Evolutionary conservation across 2,329 filamentous ascomycete species (phyloP).

Genomic region (Aspergillus phoenicis): DNA sequence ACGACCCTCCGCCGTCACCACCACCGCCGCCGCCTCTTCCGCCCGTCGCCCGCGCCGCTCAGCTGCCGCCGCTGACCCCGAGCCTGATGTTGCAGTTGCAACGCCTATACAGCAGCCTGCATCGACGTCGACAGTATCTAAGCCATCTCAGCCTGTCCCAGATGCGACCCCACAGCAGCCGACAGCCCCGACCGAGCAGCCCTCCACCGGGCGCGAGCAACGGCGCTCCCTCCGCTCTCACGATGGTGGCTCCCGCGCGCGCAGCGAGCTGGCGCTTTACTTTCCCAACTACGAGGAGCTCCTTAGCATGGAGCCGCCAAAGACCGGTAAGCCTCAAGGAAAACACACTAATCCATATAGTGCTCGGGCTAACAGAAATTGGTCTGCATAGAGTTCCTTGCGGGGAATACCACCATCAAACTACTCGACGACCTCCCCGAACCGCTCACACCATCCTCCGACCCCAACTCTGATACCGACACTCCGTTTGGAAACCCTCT

Average conservation of each 20-base stretch:
- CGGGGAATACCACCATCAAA: conserved; percentile 71
- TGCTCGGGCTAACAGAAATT: not conserved
- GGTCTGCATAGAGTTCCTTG: conserved; percentile 64
- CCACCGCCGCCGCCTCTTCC: conserved; percentile 13
- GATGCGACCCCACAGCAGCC: not conserved
- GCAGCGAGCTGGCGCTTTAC: conserved; percentile 87
- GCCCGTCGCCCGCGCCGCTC: conserved; percentile 15
- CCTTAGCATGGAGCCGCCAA: conserved; percentile 79
- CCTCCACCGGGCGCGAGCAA: conserved; percentile 43
- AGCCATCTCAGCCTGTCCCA: not conserved
- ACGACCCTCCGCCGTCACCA: conserved; percentile 13
- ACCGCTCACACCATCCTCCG: conserved; percentile 27
- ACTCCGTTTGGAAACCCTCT: conserved; percentile 42
- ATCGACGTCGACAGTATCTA: not conserved
- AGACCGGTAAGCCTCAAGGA: conserved; percentile 61
- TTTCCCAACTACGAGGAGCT: conserved; percentile 94
- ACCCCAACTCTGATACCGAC: conserved; percentile 24
- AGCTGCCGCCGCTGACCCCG: not conserved
- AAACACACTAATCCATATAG: not conserved
- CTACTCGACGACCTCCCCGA: conserved; percentile 62
- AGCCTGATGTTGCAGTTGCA: not conserved
- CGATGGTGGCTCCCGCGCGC: conserved; percentile 77
- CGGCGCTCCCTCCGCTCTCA: conserved; percentile 82
- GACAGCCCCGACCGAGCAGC: conserved; percentile 5
- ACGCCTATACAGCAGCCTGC: not conserved